Base-by-base conservation (phyloP, 139 green algal genomes). In the Coccomyxa sp. region DNA sequence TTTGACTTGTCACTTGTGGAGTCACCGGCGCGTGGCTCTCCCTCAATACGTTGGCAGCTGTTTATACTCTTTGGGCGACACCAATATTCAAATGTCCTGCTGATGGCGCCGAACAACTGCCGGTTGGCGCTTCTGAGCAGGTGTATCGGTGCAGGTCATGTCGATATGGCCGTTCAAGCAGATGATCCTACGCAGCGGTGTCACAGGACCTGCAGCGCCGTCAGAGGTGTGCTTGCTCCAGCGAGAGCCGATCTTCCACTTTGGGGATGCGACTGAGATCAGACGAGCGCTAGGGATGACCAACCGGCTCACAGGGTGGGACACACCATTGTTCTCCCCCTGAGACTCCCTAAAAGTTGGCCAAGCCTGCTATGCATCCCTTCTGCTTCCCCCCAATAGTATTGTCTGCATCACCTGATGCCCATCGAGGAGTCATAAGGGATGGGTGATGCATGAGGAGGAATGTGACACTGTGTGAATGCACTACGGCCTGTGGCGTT, bases 261-360 rank as follows among this genome's bases (percentile, higher is more conserved):
- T 91, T 89, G 82, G 79, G 11, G 88, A 84, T 63, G 78, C 78
- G 10, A 79, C 84, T 17, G 25, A 28, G 13, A 51, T 88, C 58
- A 77, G 84, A 13, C 75, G 67, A 10, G 67, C 77, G 10, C 80
- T 91, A 51, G 77, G 85, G 25, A 82, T 91, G 80, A 91, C 84
- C 58, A 91, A 91, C 79, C 81, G 84, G 31, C 86, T 91, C 28
- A 91, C 87, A 51, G 88, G 84, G 84, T 91, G 82, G 1, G 82
- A 57, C 75, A 28, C 28, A 80, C 38, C 76, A 21, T 11, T n/a
- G 4, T 67, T 18, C 38, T 51, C 38, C 38, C 38, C 31, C n/a
- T 31, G 16, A 58, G n/a, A 27, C 58, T 79, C n/a, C 13, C 21
- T 59, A 16, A 3, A 7, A 18, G 21, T 58, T 31, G 57, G n/a